Conservation (phyloP, 2,329 filamentous ascomycete species). For the Stagonosporopsis cucurbitacearum region DNA sequence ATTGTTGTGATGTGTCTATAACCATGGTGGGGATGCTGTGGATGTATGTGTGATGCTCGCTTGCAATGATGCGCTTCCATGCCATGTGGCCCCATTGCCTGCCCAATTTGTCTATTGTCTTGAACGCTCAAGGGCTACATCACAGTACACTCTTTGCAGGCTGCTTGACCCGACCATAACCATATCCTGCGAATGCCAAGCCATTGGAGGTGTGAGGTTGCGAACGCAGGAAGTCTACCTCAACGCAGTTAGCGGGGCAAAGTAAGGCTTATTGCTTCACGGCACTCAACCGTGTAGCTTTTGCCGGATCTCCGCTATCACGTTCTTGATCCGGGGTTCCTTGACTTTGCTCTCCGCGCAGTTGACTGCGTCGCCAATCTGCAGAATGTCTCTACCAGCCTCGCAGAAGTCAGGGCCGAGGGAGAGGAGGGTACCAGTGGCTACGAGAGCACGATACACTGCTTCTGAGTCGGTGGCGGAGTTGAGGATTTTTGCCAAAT, state of each 20-base stretch:
- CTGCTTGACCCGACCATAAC: not conserved
- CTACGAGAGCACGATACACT: conserved; percentile 81
- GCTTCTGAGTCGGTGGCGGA: conserved; percentile 80
- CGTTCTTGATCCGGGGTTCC: conserved; percentile 66
- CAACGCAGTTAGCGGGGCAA: not conserved
- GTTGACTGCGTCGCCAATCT: conserved; percentile 56
- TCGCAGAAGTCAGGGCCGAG: conserved; percentile 66
- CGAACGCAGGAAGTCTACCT: not conserved
- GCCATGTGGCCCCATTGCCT: not conserved
- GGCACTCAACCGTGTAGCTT: conserved; percentile 45
- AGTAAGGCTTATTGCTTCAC: not conserved
- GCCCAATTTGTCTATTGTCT: not conserved
- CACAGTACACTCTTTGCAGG: not conserved
- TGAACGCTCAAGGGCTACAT: not conserved
- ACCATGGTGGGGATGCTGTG: conserved; percentile 2
- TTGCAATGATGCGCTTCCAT: conserved; percentile 7
- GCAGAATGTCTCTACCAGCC: conserved; percentile 64
- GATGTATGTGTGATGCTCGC: conserved; percentile 3
- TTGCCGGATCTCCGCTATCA: conserved; percentile 65
- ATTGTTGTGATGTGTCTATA: not conserved
- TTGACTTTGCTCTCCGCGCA: conserved; percentile 60
- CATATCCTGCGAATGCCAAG: not conserved
- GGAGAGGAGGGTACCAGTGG: conserved; percentile 76
- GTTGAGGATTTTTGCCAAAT: conserved; percentile 68
- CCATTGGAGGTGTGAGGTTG: not conserved